Evolutionary conservation across 768 basidiomycete genomes (phyloP).

Genomic region (Tephrocybe rancida): DNA sequence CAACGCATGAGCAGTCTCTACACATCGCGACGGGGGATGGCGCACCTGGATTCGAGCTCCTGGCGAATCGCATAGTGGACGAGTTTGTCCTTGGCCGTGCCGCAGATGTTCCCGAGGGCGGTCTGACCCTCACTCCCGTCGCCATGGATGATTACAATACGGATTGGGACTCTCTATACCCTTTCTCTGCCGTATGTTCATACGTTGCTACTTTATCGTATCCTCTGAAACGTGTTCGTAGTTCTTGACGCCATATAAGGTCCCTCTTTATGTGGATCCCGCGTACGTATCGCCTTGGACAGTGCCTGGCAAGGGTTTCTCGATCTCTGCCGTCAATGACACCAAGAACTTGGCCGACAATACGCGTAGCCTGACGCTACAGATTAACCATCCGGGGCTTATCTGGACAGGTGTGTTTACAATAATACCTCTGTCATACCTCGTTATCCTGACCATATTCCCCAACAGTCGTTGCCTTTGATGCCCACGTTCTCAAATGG

Average conservation of each 20-base stretch:
- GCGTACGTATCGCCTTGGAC: conserved; percentile 55
- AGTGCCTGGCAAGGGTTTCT: conserved; percentile 41
- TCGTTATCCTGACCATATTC: background rate
- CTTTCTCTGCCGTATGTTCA: conserved; percentile 68
- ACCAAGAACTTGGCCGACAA: conserved; percentile 54
- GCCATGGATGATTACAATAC: conserved; percentile 76
- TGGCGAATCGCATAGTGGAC: conserved; percentile 63
- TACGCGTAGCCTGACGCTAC: conserved; percentile 70
- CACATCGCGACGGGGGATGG: conserved; percentile 85
- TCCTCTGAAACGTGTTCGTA: conserved; percentile 28
- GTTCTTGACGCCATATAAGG: conserved; percentile 86
- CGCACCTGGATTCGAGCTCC: conserved; percentile 68
- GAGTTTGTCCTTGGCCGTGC: conserved; percentile 54
- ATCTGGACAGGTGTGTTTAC: conserved; percentile 75
- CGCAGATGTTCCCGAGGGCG: conserved; percentile 23
- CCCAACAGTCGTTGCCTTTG: conserved; percentile 77
- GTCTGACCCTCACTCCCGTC: conserved; percentile 39
- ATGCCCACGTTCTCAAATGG: conserved; percentile 89
- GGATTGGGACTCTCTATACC: conserved; percentile 89
- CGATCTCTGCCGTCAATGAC: conserved; percentile 61
- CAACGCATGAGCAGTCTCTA: conserved; percentile 68
- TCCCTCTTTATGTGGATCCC: conserved; percentile 57
- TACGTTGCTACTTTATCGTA: background rate
- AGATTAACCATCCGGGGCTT: conserved; percentile 74
- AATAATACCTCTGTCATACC: background rate